Evolutionary conservation across 768 basidiomycete species (phyloP).

Genomic region (Amanita polypyramis): DNA sequence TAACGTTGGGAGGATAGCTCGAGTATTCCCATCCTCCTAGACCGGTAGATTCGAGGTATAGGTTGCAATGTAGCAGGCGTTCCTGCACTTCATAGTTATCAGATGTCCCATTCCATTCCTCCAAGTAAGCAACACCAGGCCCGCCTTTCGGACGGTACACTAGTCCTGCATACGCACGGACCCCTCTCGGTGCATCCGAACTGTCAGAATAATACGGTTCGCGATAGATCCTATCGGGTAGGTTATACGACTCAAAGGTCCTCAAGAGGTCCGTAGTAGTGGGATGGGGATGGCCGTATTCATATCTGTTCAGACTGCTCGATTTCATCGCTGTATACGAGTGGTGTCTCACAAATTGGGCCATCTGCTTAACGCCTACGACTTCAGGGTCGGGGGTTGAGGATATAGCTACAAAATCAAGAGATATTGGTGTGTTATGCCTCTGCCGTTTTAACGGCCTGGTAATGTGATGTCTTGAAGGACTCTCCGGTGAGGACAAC

Average conservation of each 20-base stretch:
- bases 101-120: constrained; percentile 40
- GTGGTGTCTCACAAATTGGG: constrained; percentile 18
- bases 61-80: neutral
- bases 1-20: constrained; percentile 50
- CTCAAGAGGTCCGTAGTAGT: constrained; percentile 32
- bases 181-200: constrained; percentile 54
- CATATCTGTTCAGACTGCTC: constrained; percentile 28
- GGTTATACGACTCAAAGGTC: constrained; percentile 32
- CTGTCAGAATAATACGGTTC: constrained; percentile 73
- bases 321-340: constrained; percentile 8
- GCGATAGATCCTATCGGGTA: constrained; percentile 57
- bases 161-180: constrained; percentile 73
- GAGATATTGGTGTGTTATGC: neutral
- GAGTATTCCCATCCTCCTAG: constrained; percentile 78
- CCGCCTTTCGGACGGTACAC: constrained; percentile 63
- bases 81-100: neutral
- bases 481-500: neutral
- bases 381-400: neutral
- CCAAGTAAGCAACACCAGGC: constrained; percentile 41
- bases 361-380: constrained; percentile 14
- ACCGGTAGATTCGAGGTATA: constrained; percentile 16
- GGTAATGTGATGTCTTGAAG: neutral
- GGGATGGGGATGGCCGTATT: constrained; percentile 43
- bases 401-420: neutral
- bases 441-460: constrained; percentile 3